Conservation (phyloP, 2,329 filamentous ascomycete species). For the Rhinocladiella similis region DNA sequence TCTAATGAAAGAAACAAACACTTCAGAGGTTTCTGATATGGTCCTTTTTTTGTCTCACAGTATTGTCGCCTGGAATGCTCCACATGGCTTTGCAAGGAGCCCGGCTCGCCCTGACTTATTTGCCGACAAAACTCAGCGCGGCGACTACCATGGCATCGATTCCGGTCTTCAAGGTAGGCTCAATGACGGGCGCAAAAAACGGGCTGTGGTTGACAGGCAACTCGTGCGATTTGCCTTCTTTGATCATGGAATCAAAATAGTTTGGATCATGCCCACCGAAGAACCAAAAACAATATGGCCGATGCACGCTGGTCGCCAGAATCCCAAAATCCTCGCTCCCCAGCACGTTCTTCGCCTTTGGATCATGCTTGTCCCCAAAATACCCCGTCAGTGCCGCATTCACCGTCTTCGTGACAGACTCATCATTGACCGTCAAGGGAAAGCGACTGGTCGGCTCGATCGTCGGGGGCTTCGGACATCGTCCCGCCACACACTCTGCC, state of each 20-base stretch:
- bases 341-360: conserved; percentile 21
- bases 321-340: conserved; percentile 60
- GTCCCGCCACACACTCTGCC: conserved; percentile 55
- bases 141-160: conserved; percentile 53
- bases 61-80: background rate
- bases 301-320: conserved; percentile 51
- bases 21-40: no score
- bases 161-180: conserved; percentile 57
- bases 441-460: conserved; percentile 52
- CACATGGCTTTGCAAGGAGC: background rate
- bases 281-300: conserved; percentile 58
- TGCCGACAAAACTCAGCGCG: conserved; percentile 50
- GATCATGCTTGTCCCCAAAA: conserved; percentile 41
- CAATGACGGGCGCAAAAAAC: conserved; percentile 59
- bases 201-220: conserved; percentile 62
- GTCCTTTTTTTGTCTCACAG: background rate
- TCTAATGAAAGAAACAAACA: no score
- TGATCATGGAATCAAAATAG: conserved; percentile 50
- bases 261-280: conserved; percentile 48
- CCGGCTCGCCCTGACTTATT: no score
- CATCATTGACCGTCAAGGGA: conserved; percentile 57
- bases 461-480: conserved; percentile 48
- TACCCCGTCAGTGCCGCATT: conserved; percentile 48
- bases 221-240: conserved; percentile 47
- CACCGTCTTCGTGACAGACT: conserved; percentile 43